phyloP scores from a whole-genome alignment of 129 eudicot genomes.

The Lactuca sativa region DNA sequence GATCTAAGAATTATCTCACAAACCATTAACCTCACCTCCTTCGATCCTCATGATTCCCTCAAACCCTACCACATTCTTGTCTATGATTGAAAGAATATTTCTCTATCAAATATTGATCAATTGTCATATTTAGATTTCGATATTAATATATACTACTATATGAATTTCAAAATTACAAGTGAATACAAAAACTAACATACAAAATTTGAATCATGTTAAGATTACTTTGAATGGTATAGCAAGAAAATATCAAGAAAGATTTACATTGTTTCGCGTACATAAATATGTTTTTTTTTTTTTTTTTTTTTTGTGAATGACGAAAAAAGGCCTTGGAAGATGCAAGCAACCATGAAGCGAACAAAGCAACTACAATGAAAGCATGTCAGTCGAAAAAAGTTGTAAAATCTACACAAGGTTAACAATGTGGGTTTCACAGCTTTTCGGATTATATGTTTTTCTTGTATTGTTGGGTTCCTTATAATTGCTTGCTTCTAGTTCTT shows the following conservation, averaged over 20 bases:
- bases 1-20: slow-evolving; percentile 1
- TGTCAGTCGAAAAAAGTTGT: too few relatives aligned
- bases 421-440: background rate
- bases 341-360: too few relatives aligned
- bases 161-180: too few relatives aligned
- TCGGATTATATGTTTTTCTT: too few relatives aligned
- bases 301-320: background rate
- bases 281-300: background rate
- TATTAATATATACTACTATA: too few relatives aligned
- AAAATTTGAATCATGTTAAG: background rate
- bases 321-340: too few relatives aligned
- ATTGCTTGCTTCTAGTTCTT: too few relatives aligned
- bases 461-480: too few relatives aligned
- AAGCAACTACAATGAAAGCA: background rate
- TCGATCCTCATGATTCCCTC: background rate
- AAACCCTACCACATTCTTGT: slow-evolving; percentile 18
- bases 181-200: too few relatives aligned
- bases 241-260: background rate
- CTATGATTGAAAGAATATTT: background rate
- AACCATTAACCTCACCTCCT: slow-evolving; percentile 9
- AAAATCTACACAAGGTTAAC: too few relatives aligned
- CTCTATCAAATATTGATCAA: too few relatives aligned
- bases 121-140: background rate
- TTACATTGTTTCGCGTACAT: background rate
- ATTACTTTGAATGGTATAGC: background rate